phyloP scores from a whole-genome alignment of 2,329 filamentous ascomycete genomes.

The Pseudogymnoascus sp. region DNA sequence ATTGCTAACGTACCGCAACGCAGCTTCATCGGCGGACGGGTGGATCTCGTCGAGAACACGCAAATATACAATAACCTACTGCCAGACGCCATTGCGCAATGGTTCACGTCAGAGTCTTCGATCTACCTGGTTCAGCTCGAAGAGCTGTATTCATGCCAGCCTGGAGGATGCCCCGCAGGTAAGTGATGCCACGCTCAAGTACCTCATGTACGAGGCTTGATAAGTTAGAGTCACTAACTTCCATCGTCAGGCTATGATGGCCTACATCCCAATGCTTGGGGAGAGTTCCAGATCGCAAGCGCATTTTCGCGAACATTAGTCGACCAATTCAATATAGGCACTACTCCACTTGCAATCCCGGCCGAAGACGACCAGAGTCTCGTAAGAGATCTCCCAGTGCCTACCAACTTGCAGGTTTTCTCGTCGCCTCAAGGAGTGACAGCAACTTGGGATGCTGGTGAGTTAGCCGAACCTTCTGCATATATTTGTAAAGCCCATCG shows the following conservation, averaged over 20 bases:
- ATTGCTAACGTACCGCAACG: conserved; percentile 12
- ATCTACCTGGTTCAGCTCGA: conserved; percentile 20
- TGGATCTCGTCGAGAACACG: conserved; percentile 26
- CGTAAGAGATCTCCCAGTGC: background rate
- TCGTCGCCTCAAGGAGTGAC: background rate
- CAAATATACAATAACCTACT: conserved; percentile 19
- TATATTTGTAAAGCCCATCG: too few species aligned
- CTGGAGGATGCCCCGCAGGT: too few species aligned
- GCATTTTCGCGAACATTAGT: conserved; percentile 25
- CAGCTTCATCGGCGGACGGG: conserved; percentile 5
- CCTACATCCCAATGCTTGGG: conserved; percentile 34
- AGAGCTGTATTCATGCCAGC: too few species aligned
- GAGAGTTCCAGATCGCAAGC: conserved; percentile 36
- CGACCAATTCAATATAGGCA: background rate
- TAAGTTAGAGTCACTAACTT: too few species aligned
- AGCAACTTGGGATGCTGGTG: background rate
- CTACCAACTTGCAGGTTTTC: background rate
- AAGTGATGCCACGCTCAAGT: too few species aligned
- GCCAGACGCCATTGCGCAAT: conserved; percentile 19
- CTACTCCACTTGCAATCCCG: background rate
- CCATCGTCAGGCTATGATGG: conserved; percentile 30
- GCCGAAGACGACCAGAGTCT: background rate
- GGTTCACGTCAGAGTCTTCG: conserved; percentile 24
- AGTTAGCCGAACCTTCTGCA: background rate
- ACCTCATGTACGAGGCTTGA: too few species aligned